Evolutionary conservation across 2,329 filamentous ascomycete genomes (phyloP).

Genomic region (Xylariaceae sp.): DNA sequence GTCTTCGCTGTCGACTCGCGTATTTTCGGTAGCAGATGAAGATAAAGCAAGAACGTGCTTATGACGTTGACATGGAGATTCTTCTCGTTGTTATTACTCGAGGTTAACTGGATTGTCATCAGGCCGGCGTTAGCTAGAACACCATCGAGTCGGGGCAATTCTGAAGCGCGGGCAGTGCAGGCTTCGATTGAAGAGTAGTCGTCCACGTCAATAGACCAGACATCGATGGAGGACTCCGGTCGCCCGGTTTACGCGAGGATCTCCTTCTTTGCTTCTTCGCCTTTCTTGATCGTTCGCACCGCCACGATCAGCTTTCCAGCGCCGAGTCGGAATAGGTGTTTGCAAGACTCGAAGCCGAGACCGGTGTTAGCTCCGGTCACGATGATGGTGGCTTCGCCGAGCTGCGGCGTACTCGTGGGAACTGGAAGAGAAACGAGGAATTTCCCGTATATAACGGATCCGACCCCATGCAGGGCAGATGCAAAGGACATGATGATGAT

Average conservation of each 20-base stretch:
- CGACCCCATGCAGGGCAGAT: conserved; percentile 7
- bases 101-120: conserved; percentile 34
- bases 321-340: conserved; percentile 33
- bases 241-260: conserved; percentile 23
- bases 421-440: conserved; percentile 21
- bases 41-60: conserved; percentile 28
- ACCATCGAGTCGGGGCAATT: conserved; percentile 42
- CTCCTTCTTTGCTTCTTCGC: conserved; percentile 38
- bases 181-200: conserved; percentile 38
- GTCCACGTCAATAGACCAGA: conserved; percentile 45
- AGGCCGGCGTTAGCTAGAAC: conserved; percentile 45
- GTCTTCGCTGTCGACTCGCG: conserved; percentile 19
- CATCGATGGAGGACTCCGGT: conserved; percentile 30
- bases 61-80: conserved; percentile 42
- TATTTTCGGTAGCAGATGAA: conserved; percentile 33
- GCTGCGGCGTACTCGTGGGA: conserved; percentile 12
- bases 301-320: conserved; percentile 37
- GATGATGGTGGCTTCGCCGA: conserved; percentile 32
- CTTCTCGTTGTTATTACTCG: conserved; percentile 46
- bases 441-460: conserved; percentile 12
- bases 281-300: conserved; percentile 37
- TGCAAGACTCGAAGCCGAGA: conserved; percentile 38
- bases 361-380: conserved; percentile 42
- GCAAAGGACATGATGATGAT: conserved; percentile 3
- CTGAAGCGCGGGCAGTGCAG: conserved; percentile 35